A percentile compares a stretch with the other conserved stretches of the same genome.
Conservation (phyloP, 208 protist genomes). For the Crithidia acanthocephali region DNA sequence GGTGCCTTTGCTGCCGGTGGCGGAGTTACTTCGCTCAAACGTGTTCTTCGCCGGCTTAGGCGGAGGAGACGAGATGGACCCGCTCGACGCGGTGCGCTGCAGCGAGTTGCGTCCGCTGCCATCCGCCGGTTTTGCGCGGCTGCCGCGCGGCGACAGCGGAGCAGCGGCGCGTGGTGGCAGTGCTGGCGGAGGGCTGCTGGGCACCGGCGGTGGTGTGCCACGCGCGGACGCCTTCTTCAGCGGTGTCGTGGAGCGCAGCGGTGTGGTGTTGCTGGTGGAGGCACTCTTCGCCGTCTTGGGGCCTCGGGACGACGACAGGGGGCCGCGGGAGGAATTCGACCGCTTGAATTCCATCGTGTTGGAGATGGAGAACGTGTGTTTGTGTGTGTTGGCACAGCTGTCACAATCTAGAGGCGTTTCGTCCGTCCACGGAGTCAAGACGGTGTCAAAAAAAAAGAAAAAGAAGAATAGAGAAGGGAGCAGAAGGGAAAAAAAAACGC, state of each 20-base stretch:
- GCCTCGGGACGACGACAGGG: conserved; percentile 27
- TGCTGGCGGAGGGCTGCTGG: neutral
- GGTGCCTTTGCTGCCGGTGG: conserved; percentile 39
- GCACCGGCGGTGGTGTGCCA: neutral
- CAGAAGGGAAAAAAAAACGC: too few relatives aligned
- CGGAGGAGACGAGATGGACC: neutral
- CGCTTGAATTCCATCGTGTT: conserved; percentile 74
- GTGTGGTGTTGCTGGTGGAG: conserved; percentile 28
- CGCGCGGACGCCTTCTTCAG: conserved; percentile 24
- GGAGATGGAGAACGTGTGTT: neutral
- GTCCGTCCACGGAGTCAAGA: too few relatives aligned
- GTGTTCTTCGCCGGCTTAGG: conserved; percentile 1
- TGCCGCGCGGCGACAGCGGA: conserved; percentile 2
- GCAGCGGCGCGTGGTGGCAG: conserved; percentile 13
- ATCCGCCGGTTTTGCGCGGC: neutral
- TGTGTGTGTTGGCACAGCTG: neutral
- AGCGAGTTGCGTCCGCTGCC: conserved; percentile 1
- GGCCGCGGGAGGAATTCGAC: conserved; percentile 62
- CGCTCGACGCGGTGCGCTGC: conserved; percentile 14
- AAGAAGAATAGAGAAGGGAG: neutral
- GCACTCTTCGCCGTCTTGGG: conserved; percentile 13
- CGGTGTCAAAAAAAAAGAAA: neutral
- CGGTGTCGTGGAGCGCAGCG: conserved; percentile 33
- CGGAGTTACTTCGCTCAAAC: conserved; percentile 48
- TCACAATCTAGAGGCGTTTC: too few relatives aligned